A percentile compares a stretch with the other conserved stretches of the same genome.
Conservation (phyloP, 2,329 filamentous ascomycete genomes). For the Mycocentrospora acerina region DNA sequence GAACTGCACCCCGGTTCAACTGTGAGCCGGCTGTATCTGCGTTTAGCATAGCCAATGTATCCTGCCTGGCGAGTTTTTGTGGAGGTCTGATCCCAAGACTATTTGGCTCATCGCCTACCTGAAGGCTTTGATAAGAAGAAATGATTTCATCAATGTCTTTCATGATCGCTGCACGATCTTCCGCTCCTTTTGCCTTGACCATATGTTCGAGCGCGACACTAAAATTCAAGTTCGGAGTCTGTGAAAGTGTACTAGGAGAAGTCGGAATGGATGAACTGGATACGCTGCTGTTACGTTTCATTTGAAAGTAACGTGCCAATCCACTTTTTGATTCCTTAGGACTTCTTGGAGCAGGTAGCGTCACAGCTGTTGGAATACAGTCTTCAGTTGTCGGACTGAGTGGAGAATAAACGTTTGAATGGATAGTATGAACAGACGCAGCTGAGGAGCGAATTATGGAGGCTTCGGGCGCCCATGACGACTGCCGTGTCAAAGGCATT, state of each 20-base stretch:
- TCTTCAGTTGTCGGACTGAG: slow-evolving; percentile 11
- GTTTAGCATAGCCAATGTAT: slow-evolving; percentile 24
- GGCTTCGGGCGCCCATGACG: slow-evolving; percentile 5
- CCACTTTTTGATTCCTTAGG: slow-evolving; percentile 16
- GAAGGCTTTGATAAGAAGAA: slow-evolving; percentile 29
- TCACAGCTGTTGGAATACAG: slow-evolving; percentile 24
- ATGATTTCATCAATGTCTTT: slow-evolving; percentile 39
- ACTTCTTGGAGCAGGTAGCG: slow-evolving; percentile 12
- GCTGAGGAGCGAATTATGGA: slow-evolving; percentile 7
- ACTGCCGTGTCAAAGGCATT: slow-evolving; percentile 21
- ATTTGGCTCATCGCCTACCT: slow-evolving; percentile 2
- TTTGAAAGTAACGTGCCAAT: slow-evolving; percentile 26
- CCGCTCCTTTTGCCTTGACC: slow-evolving; percentile 14
- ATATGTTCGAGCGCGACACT: slow-evolving; percentile 26
- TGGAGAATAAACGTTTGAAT: slow-evolving; percentile 9
- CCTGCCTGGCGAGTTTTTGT: slow-evolving; percentile 9
- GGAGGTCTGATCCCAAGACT: background rate
- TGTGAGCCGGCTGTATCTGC: slow-evolving; percentile 10
- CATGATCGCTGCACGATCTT: slow-evolving; percentile 28
- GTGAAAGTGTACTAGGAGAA: slow-evolving; percentile 4
- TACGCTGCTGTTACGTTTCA: slow-evolving; percentile 15
- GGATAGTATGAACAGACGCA: slow-evolving; percentile 17
- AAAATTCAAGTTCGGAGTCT: slow-evolving; percentile 15
- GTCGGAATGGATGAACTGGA: slow-evolving; percentile 6
- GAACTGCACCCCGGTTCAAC: slow-evolving; percentile 12